These are phyloP conservation scores for Botrytis aclada DNA, from an alignment of 2,329 filamentous ascomycete genomes.

Conservation along the genomic window DNA sequence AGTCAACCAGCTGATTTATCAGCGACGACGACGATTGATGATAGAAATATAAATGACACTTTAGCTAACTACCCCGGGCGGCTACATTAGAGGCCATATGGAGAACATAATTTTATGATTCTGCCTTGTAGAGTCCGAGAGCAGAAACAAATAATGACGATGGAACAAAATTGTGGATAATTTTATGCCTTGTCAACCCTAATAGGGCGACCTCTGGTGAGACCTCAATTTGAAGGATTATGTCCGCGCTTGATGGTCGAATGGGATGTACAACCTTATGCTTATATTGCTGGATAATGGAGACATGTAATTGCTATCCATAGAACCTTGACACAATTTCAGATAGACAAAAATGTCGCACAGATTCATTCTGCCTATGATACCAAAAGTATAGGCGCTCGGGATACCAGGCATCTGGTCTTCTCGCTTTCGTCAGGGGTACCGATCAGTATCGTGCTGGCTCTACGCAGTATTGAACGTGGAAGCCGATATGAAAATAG, in stretches of 20 bases:
- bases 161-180: neutral
- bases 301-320: neutral
- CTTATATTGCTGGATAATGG: neutral
- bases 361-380: neutral
- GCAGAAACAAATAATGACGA: neutral
- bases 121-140: neutral
- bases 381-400: conserved; percentile 5
- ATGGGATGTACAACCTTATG: neutral
- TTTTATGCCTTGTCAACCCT: neutral
- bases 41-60: neutral
- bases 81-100: neutral
- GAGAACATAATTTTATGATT: neutral
- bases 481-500: neutral
- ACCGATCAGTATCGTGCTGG: neutral
- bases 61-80: neutral
- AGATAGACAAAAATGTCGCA: neutral
- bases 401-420: neutral
- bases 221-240: conserved; percentile 10
- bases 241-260: conserved; percentile 12
- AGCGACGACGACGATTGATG: neutral
- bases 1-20: neutral
- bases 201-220: conserved; percentile 1
- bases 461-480: neutral
- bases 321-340: neutral
- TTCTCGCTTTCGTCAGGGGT: neutral